Base-by-base conservation (phyloP, 2,329 filamentous ascomycete genomes). In the Diplodia scrobiculata region DNA sequence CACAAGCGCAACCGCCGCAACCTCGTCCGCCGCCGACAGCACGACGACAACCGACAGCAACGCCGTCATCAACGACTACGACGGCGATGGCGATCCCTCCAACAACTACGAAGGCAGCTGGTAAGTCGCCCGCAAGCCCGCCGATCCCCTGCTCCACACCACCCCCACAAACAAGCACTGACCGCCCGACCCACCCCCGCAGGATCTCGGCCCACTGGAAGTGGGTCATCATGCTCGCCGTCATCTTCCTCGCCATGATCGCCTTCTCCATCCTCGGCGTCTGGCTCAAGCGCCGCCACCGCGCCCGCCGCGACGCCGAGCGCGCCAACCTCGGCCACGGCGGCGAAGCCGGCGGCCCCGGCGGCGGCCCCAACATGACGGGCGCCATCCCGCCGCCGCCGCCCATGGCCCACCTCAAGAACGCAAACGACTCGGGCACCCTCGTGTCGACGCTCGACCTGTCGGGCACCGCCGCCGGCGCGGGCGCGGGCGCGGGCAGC, bases 211-310 rank as follows among this genome's bases (percentile, higher is more conserved):
- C 81, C 32, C 91, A 94, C 76, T 91, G 86, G 81, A 84, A 87
- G 80, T 96, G 91, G 91, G 86, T 96, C 53, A 83, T 94, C 68
- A 91, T 95, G 84, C 82, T 95, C 63, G 87, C 92, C 69, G 80
- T 94, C 68, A 83, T 96, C 32, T 83, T 89, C 51, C 80, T 94
- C 67, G 88, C 82, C 63, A 90, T 96, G 68, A 79, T 83, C 14
- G 81, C 82, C 66, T 84, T 91, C 72, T 47, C 82, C 41, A 11
- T 66, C 32, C 47, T 85, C 19, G 89, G 88, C 47, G 86, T 88
- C 73, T 85, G 89, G 76, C 86, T 91, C 79, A 89, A 91, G 70
- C 87, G 87, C 66, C 88, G 89, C 70, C 89, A 93, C 77, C 82
- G 91, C 69, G 86, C 86, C 69, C 90, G 87, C 78, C 87, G 84